phyloP scores from a whole-genome alignment of 2,329 filamentous ascomycete species.

The Phoma sp. region DNA sequence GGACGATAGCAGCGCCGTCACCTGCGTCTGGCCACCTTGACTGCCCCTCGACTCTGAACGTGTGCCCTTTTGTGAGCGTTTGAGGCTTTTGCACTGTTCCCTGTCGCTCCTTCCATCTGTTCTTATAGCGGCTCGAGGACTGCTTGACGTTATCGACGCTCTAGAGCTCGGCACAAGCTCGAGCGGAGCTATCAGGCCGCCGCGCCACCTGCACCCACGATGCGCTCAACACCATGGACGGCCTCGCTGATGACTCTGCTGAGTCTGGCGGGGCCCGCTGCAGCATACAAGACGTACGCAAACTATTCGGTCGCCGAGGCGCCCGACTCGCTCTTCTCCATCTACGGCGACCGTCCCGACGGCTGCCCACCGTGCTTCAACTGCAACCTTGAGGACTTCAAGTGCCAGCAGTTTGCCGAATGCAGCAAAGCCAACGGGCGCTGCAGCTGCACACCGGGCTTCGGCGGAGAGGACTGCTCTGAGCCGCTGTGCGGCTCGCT shows the following conservation, averaged over 20 bases:
- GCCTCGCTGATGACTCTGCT: constrained; percentile 39
- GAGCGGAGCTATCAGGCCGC: constrained; percentile 32
- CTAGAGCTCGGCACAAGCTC: constrained; percentile 12
- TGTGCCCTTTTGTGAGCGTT: background rate
- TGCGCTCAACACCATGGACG: constrained; percentile 46
- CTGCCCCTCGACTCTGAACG: constrained; percentile 7
- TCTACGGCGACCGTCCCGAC: constrained; percentile 76
- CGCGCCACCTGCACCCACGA: constrained; percentile 34
- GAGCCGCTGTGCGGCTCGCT: constrained; percentile 90
- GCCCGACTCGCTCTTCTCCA: constrained; percentile 63
- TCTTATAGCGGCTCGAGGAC: background rate
- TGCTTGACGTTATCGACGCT: background rate
- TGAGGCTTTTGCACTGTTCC: background rate
- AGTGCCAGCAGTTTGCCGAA: constrained; percentile 86
- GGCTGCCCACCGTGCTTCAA: constrained; percentile 95
- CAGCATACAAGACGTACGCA: constrained; percentile 42
- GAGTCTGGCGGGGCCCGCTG: constrained; percentile 28
- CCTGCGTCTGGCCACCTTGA: constrained; percentile 19
- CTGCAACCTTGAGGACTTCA: constrained; percentile 91
- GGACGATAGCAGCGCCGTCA: constrained; percentile 17
- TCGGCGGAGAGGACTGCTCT: constrained; percentile 92
- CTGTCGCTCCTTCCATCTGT: constrained; percentile 4
- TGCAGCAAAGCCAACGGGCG: constrained; percentile 92
- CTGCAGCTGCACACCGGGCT: constrained; percentile 90
- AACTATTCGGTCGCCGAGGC: constrained; percentile 62